A percentile compares a stretch with the other conserved stretches of the same genome.
phyloP scores from a whole-genome alignment of 2,329 filamentous ascomycete genomes.

The Epichloe coenophiala region DNA sequence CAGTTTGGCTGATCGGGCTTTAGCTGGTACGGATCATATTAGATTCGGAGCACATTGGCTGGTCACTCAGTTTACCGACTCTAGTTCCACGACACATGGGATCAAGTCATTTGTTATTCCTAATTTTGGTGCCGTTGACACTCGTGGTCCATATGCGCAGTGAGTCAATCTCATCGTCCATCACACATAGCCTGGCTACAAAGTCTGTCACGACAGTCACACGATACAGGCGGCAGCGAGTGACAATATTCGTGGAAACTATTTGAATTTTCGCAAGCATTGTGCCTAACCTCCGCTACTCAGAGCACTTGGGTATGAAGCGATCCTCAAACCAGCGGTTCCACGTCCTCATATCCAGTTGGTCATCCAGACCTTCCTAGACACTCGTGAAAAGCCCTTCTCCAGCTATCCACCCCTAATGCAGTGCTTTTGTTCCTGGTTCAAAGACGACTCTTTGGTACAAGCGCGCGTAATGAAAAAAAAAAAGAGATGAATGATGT shows the following conservation, averaged over 20 bases:
- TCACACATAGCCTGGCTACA: too few relatives aligned
- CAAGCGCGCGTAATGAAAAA: constrained; percentile 28
- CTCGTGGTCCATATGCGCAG: too few relatives aligned
- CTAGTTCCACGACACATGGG: too few relatives aligned
- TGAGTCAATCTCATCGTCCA: too few relatives aligned
- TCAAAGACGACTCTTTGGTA: constrained; percentile 31
- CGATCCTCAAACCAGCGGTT: constrained; percentile 48
- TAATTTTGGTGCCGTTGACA: too few relatives aligned
- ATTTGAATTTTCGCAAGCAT: constrained; percentile 46
- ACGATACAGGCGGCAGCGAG: not conserved
- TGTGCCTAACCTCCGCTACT: constrained; percentile 32
- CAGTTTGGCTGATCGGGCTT: too few relatives aligned
- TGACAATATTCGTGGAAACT: constrained; percentile 33
- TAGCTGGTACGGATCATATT: too few relatives aligned
- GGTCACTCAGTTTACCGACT: too few relatives aligned
- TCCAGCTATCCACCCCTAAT: constrained; percentile 45
- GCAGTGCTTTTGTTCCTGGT: constrained; percentile 33
- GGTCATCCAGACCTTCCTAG: constrained; percentile 23
- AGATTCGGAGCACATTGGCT: too few relatives aligned
- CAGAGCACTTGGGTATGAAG: constrained; percentile 45
- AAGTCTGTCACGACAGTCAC: not conserved
- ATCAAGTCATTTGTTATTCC: too few relatives aligned
- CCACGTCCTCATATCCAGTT: constrained; percentile 45
- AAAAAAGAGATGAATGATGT: constrained; percentile 33
- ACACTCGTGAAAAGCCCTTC: constrained; percentile 45